Base-by-base conservation (phyloP, 345 rosid genomes). In the Gossypium stocksii region DNA sequence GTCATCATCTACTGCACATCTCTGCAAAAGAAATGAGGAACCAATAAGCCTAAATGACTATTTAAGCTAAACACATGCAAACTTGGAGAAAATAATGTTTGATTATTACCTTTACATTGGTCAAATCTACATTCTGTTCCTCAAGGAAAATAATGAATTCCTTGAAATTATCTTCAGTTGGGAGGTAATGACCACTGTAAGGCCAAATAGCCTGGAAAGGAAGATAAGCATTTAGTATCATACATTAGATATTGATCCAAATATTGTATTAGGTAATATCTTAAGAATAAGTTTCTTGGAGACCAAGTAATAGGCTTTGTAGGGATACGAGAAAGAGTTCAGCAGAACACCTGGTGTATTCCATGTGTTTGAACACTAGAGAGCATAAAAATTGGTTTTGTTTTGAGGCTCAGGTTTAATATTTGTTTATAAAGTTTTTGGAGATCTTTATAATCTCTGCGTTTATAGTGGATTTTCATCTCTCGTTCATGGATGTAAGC, bases 101-200 rank as follows among this genome's bases (percentile, higher is more conserved):
- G 17, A 13, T 59, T 12, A 25, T 59, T 59, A 59, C 64, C 64
- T 59, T 59, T 23, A 59, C 64, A 59, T 59, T 60, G 34, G 10
- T 27, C 41, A 60, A 60, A 60, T 60, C 64, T 60, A 60, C 64
- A 25, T 60, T 25, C 41, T 60, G 64, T 60, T 60, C 64, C 64
- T 25, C 64, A 13, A 60, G 64, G 64, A 60, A 60, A 60, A 25
- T 13, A 6, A 60, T 60, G 64, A 60, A 60, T 25, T 60, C 64
- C 41, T 60, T 60, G 64, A 60, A 60, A 27, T 60, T 60, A 25
- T 60, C 64, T 25, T 60, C 64, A 60, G 64, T 60, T 60, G 64
- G 64, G 41, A 60, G 64, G 64, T 60, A 60, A 60, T 60, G 64
- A 60, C 64, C 64, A 25, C 64, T 60, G 41, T 60, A 60, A 25